Evolutionary conservation across 2,329 filamentous ascomycete species (phyloP).

Genomic region (Colletotrichum acutatum): DNA sequence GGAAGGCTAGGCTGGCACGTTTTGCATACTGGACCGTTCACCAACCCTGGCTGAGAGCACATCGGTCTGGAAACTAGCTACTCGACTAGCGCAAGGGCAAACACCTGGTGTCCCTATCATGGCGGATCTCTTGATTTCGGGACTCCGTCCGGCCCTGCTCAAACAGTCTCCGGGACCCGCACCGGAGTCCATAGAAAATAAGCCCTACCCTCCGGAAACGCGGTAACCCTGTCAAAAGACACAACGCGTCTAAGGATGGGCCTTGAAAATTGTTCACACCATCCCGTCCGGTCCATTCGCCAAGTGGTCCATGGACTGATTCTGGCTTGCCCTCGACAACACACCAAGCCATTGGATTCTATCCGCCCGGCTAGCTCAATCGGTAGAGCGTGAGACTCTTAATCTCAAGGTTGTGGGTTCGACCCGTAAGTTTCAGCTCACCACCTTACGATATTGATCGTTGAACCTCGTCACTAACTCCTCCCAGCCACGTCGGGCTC

Average conservation of each 20-base stretch:
- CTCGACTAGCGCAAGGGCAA: background rate
- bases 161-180: background rate
- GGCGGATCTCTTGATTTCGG: background rate
- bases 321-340: background rate
- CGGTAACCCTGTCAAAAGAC: background rate
- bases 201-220: background rate
- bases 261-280: background rate
- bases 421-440: slow-evolving; percentile 41
- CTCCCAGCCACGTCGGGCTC: slow-evolving; percentile 28
- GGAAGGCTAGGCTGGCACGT: background rate
- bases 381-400: slow-evolving; percentile 81
- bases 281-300: background rate
- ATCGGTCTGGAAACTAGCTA: too few relatives aligned
- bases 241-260: background rate
- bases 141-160: background rate
- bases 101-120: background rate
- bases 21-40: background rate
- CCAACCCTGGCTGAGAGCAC: too few relatives aligned
- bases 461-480: background rate
- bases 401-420: slow-evolving; percentile 70
- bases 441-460: too few relatives aligned
- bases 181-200: background rate
- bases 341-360: slow-evolving; percentile 31
- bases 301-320: background rate
- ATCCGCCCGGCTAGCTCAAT: slow-evolving; percentile 71